These are phyloP conservation scores for Rhizopus delemar DNA, from an alignment of 371 early-diverging fungal species.

Conservation along the genomic window DNA sequence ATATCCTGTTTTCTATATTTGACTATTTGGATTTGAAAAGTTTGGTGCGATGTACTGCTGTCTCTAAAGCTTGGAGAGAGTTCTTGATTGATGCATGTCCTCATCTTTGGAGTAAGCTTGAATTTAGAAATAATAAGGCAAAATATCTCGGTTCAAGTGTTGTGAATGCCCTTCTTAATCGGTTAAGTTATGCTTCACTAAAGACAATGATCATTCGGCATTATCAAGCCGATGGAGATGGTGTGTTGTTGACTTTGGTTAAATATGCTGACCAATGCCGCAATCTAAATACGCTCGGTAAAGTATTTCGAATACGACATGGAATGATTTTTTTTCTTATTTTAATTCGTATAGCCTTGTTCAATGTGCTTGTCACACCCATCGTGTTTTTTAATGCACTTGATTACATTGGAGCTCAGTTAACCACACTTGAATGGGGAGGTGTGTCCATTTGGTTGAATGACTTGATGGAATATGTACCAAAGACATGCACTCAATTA, in stretches of 20 bases:
- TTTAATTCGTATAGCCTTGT: slow-evolving; percentile 16
- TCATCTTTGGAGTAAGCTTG: slow-evolving; percentile 30
- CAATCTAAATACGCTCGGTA: slow-evolving; percentile 28
- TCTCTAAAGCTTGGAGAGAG: slow-evolving; percentile 26
- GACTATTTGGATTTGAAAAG: slow-evolving; percentile 19
- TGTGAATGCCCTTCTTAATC: slow-evolving; percentile 19
- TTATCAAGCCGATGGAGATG: slow-evolving; percentile 25
- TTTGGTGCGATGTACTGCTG: slow-evolving; percentile 25
- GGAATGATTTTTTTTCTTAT: neutral
- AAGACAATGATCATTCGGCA: slow-evolving; percentile 17
- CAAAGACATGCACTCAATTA: slow-evolving; percentile 22
- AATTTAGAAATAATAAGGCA: slow-evolving; percentile 13
- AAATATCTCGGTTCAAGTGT: slow-evolving; percentile 1
- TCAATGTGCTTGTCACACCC: slow-evolving; percentile 26
- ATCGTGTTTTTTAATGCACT: slow-evolving; percentile 20
- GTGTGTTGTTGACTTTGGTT: slow-evolving; percentile 14
- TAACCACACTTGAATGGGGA: slow-evolving; percentile 25
- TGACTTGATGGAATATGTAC: slow-evolving; percentile 23
- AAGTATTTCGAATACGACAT: neutral
- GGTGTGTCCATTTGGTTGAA: slow-evolving; percentile 28
- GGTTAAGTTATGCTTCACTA: slow-evolving; percentile 22
- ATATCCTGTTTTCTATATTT: slow-evolving; percentile 22
- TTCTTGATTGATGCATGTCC: slow-evolving; percentile 14
- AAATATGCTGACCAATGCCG: slow-evolving; percentile 8
- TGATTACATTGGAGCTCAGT: slow-evolving; percentile 13